Evolutionary conservation across 2,329 filamentous ascomycete genomes (phyloP).

Genomic region (Cladophialophora chaetospira): DNA sequence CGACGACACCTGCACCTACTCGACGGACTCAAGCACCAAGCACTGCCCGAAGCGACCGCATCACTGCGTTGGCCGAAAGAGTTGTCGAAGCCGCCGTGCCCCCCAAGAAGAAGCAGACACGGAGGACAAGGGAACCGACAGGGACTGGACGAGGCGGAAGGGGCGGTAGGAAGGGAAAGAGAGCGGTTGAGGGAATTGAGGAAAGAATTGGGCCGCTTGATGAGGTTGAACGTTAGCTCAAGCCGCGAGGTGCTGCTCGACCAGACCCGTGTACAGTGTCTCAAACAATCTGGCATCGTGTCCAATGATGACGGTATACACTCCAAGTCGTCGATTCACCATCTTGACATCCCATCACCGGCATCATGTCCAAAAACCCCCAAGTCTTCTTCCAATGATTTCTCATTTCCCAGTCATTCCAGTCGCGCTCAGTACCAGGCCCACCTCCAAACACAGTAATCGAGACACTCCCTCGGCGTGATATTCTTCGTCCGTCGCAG

Average conservation of each 20-base stretch:
- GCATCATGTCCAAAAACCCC: too few relatives aligned
- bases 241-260: too few relatives aligned
- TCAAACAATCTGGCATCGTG: background rate
- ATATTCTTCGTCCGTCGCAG: conserved; percentile 7
- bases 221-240: conserved; percentile 18
- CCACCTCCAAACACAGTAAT: conserved; percentile 16
- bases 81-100: conserved; percentile 13
- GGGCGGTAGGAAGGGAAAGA: conserved; percentile 22
- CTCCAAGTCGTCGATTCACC: too few relatives aligned
- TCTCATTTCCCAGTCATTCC: too few relatives aligned
- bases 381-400: too few relatives aligned
- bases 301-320: background rate
- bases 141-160: conserved; percentile 17
- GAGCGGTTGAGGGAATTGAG: conserved; percentile 28
- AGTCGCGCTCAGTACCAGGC: conserved; percentile 8
- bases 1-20: background rate
- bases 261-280: too few relatives aligned
- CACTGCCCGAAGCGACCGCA: conserved; percentile 6
- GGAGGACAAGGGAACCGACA: conserved; percentile 16
- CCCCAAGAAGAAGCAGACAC: conserved; percentile 20
- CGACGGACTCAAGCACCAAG: background rate
- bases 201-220: conserved; percentile 29
- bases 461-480: conserved; percentile 9
- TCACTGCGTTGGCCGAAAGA: conserved; percentile 18
- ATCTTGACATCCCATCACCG: too few relatives aligned